phyloP scores from a whole-genome alignment of 169 alveolate species.

The Ichthyophthirius multifiliis region DNA sequence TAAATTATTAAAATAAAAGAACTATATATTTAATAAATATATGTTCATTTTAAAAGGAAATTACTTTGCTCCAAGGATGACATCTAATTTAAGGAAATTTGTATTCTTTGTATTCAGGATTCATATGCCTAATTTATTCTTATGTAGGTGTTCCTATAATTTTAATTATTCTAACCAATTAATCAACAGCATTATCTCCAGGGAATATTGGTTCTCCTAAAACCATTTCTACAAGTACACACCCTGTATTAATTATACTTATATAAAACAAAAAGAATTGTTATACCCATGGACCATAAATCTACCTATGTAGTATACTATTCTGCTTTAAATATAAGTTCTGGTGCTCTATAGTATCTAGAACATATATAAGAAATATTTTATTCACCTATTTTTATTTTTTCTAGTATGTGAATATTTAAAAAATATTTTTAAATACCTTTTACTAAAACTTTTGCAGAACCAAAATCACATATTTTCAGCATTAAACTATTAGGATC shows the following conservation, averaged over 20 bases:
- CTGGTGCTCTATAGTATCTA: slow-evolving; percentile 47
- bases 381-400: slow-evolving; percentile 30
- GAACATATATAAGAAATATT: slow-evolving; percentile 52
- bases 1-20: too few relatives aligned
- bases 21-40: too few relatives aligned
- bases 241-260: too few relatives aligned
- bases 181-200: slow-evolving; percentile 30
- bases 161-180: slow-evolving; percentile 25
- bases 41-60: too few relatives aligned
- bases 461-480: slow-evolving; percentile 73
- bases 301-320: slow-evolving; percentile 19
- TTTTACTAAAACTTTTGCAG: too few relatives aligned
- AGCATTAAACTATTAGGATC: slow-evolving; percentile 48
- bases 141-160: slow-evolving; percentile 40
- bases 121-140: slow-evolving; percentile 38
- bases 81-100: slow-evolving; percentile 54
- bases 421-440: too few relatives aligned
- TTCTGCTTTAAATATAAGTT: slow-evolving; percentile 19
- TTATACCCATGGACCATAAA: slow-evolving; percentile 38
- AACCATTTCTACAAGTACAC: slow-evolving; percentile 39
- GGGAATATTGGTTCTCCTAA: slow-evolving; percentile 36
- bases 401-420: too few relatives aligned
- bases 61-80: slow-evolving; percentile 54
- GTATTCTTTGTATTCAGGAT: slow-evolving; percentile 49
- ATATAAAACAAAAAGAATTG: too few relatives aligned